Evolutionary conservation across 2,329 filamentous ascomycete genomes (phyloP).

Genomic region (Penicillium sp.): DNA sequence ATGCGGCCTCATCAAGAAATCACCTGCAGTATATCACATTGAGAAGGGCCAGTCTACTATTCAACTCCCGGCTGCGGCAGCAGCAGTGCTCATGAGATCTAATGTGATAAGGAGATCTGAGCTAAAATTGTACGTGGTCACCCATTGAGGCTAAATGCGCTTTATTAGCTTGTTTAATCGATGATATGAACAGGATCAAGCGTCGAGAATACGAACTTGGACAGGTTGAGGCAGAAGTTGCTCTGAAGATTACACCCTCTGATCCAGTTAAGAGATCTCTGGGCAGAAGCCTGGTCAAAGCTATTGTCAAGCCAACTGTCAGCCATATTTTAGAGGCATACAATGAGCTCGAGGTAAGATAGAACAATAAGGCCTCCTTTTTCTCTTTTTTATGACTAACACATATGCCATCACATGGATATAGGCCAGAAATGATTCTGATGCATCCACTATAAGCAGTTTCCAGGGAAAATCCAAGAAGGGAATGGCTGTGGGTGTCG

Average conservation of each 20-base stretch:
- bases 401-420: background rate
- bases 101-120: background rate
- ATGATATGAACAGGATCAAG: background rate
- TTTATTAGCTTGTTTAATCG: background rate
- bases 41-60: background rate
- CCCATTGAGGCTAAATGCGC: background rate
- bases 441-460: background rate
- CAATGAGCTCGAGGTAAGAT: background rate
- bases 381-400: background rate
- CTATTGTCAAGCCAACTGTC: constrained; percentile 18
- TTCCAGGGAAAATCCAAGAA: background rate
- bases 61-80: background rate
- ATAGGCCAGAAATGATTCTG: background rate
- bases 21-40: background rate
- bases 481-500: constrained; percentile 7
- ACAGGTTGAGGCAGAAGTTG: background rate
- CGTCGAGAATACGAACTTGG: background rate
- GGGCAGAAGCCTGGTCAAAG: constrained; percentile 12
- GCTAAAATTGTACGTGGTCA: background rate
- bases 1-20: background rate
- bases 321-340: constrained; percentile 16
- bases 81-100: background rate
- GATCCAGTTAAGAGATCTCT: background rate
- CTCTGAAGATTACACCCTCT: background rate
- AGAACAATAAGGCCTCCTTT: background rate